These are phyloP conservation scores for Lasiodiplodia citricola DNA, from an alignment of 2,329 filamentous ascomycete genomes.

Conservation along the genomic window DNA sequence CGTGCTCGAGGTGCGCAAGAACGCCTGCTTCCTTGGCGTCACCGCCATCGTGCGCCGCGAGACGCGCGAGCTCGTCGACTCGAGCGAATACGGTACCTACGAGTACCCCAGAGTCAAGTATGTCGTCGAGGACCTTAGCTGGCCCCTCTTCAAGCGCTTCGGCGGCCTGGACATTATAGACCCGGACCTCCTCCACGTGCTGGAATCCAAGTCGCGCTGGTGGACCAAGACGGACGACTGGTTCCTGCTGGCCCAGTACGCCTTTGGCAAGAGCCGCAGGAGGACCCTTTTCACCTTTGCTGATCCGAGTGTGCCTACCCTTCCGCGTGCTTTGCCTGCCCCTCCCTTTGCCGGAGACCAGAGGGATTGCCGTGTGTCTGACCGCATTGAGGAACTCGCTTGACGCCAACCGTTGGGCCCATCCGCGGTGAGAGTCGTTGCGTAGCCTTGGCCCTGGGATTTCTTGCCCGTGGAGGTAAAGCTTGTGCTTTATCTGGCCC, in stretches of 20 bases:
- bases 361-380: slow-evolving; percentile 8
- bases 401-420: neutral
- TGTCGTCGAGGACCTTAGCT: slow-evolving; percentile 19
- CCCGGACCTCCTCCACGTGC: slow-evolving; percentile 5
- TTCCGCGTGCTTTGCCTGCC: slow-evolving; percentile 8
- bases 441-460: neutral
- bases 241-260: neutral
- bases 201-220: slow-evolving; percentile 15
- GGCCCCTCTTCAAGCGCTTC: slow-evolving; percentile 20
- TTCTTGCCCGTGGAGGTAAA: slow-evolving; percentile 1
- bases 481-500: neutral
- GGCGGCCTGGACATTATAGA: slow-evolving; percentile 17
- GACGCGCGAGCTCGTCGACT: slow-evolving; percentile 4
- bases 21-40: slow-evolving; percentile 13
- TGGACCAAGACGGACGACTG: slow-evolving; percentile 21
- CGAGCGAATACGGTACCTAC: neutral
- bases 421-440: neutral
- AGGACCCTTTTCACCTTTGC: slow-evolving; percentile 17
- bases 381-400: slow-evolving; percentile 14
- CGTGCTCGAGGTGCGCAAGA: slow-evolving; percentile 17
- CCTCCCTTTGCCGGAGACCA: neutral
- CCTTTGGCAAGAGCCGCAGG: slow-evolving; percentile 22
- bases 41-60: slow-evolving; percentile 19
- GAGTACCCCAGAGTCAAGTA: slow-evolving; percentile 15
- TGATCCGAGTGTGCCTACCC: slow-evolving; percentile 11